Evolutionary conservation across 495 filamentous ascomycete genomes (phyloP), one percentile per base, ranked within the genome.

Genomic region (Lasiosphaeriaceae sp.): DNA sequence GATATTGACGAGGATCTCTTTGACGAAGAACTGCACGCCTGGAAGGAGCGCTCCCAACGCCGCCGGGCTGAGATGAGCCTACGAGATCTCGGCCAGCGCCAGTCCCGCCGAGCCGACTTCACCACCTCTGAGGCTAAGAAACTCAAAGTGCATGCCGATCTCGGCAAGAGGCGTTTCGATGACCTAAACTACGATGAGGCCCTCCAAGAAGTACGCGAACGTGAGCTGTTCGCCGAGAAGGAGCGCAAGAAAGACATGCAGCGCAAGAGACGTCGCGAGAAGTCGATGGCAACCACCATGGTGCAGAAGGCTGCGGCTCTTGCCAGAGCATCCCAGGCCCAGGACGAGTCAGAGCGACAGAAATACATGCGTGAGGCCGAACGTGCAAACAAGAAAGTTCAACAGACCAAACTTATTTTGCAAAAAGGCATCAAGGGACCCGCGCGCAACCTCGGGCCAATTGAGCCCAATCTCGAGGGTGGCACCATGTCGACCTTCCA

Each of bases 221-320:
- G 89, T 59, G 94, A 97, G 67, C 79, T 96, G 8, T 87, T 88
- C 54, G 91, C 94, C 48, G 94, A 99, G 68, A 99, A 97, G 70
- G 95, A 97, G 72, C 90, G 95, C 24, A 99, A 99, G 80, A 99
- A 99, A 76, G 94, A 97, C 60, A 96, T 97, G 89, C 94, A 99
- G 66, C 87, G 95, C 22, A 97, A 97, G 75, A 85, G 94, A 22
- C 86, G 94, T n/a, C 85, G 94, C 19, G 94, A 98, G 69, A 96
- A 96, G 74, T 96, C 94, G 11, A 87, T 96, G 68, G 87, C 89
- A 14, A 80, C 86, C 55, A 91, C 93, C 45, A 83, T 90, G 64
- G 86, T 92, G 63, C 93, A 96, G 73, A 89, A 93, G 60, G 78
- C 86, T 11, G 86, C 92, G 57, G 91, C 90, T 4, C 77, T 95